A percentile compares a stretch with the other conserved stretches of the same genome.
phyloP scores from a whole-genome alignment of 2,329 filamentous ascomycete genomes.

The Trichophyton simii region DNA sequence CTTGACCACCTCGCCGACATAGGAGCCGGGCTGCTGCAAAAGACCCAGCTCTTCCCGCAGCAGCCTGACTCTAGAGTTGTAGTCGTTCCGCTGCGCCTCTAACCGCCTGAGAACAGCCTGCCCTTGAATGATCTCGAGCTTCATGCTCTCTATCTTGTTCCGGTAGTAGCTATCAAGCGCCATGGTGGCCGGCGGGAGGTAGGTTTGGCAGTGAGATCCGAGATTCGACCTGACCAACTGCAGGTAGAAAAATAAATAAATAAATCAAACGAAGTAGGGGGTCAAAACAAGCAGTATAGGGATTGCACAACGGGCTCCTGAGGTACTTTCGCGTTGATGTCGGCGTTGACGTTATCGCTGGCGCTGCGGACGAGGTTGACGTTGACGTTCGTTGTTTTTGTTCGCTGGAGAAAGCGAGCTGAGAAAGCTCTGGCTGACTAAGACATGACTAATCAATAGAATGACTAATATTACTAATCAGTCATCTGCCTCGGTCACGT shows the following conservation, averaged over 20 bases:
- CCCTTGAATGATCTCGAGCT: slow-evolving; percentile 98
- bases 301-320: not conserved
- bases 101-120: slow-evolving; percentile 88
- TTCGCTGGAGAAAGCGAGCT: not conserved
- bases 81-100: slow-evolving; percentile 97
- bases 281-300: not conserved
- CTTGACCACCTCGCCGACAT: slow-evolving; percentile 99
- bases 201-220: not conserved
- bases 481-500: not conserved
- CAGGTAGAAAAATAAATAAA: not conserved
- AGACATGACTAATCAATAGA: not conserved
- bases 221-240: not conserved
- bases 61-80: slow-evolving; percentile 93
- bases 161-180: slow-evolving; percentile 98
- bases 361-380: not conserved
- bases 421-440: not conserved
- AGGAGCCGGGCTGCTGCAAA: slow-evolving; percentile 92
- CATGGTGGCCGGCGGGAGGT: slow-evolving; percentile 50
- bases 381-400: not conserved
- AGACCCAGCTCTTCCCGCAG: slow-evolving; percentile 90
- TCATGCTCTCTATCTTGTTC: slow-evolving; percentile 99
- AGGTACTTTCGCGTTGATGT: not conserved
- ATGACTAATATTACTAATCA: not conserved
- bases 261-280: not conserved
- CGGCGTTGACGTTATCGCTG: not conserved